Evolutionary conservation across 108 stramenopile genomes (phyloP), one percentile per base, ranked within the genome.

Genomic region (Skeletonema potamos): DNA sequence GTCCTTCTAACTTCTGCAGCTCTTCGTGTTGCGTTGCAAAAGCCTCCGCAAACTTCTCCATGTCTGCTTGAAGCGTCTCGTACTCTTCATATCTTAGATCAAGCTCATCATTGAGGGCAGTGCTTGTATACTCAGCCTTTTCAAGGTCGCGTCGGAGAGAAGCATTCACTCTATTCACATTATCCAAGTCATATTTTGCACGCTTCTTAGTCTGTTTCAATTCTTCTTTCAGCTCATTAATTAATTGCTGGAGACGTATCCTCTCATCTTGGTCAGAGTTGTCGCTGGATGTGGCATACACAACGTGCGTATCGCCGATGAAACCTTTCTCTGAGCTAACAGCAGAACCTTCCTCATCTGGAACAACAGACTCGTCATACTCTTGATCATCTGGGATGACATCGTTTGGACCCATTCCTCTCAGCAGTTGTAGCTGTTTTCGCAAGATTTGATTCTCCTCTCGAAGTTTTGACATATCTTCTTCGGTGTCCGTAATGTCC

Each of bases 11-110:
- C 28, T 55, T 51, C 28, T 62, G 59, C 18, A 76, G 33, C 54
- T 68, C 66, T 36, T 68, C 62, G 46, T 70, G 55, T 27, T 77
- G 76, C 6, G 57, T 24, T 5, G 69, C 76, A 54, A 77, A 77
- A 17, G 76, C 65, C 54, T 77, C 76, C 10, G 76, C 68, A 44
- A 77, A 70, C 2, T 48, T 66, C 48, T 77, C 76, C 34, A 77
- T 20, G 32, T 77, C 76, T 56, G 70, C 69, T 61, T 70, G 59
- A 43, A 77, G 55, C 11, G 64, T 48, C 60, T 77, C 69, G 51
- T 44, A 70, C 26, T 75, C 66, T 28, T 66, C 46, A 27, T 55
- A 59, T 41, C 33, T 48, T 22, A 44, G 13, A 32, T 51, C 11
- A 20, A 70, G 69, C 46, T 77, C 64, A 48, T 58, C 15, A n/a